phyloP scores from a whole-genome alignment of 495 filamentous ascomycete species.

The Parathielavia hyrcaniae region DNA sequence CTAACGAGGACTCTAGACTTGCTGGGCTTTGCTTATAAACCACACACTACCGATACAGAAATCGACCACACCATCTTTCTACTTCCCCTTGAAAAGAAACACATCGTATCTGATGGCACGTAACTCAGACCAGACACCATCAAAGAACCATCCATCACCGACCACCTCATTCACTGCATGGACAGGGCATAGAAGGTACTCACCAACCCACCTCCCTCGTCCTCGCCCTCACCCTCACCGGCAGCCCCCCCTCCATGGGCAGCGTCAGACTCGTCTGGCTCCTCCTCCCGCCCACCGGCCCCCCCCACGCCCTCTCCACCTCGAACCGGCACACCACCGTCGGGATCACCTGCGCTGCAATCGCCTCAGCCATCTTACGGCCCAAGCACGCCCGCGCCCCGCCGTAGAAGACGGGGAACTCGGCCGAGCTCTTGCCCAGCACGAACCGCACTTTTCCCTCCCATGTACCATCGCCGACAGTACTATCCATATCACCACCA shows the following conservation, averaged over 20 bases:
- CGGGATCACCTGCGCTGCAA: slow-evolving; percentile 49
- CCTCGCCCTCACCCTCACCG: slow-evolving; percentile 34
- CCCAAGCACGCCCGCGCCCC: slow-evolving; percentile 53
- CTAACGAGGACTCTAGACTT: no score
- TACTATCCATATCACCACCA: slow-evolving; percentile 13
- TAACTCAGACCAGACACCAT: no score
- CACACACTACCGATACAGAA: no score
- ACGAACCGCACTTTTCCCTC: background rate
- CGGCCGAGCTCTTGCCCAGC: slow-evolving; percentile 41
- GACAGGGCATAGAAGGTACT: no score
- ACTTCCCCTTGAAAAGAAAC: background rate
- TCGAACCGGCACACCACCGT: slow-evolving; percentile 45
- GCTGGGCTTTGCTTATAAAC: no score
- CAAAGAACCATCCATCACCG: background rate
- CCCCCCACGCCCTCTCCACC: slow-evolving; percentile 38
- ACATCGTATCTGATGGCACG: no score
- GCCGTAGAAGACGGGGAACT: slow-evolving; percentile 58
- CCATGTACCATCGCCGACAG: background rate
- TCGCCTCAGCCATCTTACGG: slow-evolving; percentile 54
- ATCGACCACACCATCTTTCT: no score
- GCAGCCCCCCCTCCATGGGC: slow-evolving; percentile 56
- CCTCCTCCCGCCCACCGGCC: slow-evolving; percentile 41
- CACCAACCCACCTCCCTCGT: background rate
- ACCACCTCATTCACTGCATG: no score
- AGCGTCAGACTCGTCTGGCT: slow-evolving; percentile 54